Evolutionary conservation across 441 rosid genomes (phyloP).

Genomic region (Theobroma grandiflorum): DNA sequence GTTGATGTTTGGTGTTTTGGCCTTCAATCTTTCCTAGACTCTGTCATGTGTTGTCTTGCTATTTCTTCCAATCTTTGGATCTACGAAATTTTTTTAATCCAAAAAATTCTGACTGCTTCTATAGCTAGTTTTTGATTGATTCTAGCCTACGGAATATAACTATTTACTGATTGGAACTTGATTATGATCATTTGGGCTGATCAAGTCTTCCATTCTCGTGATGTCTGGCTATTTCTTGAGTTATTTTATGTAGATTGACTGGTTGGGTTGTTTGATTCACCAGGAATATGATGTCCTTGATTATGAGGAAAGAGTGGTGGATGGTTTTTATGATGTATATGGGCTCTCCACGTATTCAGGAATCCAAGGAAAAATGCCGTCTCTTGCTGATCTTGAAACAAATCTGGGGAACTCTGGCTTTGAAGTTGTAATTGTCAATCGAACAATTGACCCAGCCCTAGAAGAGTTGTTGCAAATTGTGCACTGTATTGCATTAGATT

Average conservation of each 20-base stretch:
- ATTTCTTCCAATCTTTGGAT: constrained; percentile 9
- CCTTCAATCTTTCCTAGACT: not conserved
- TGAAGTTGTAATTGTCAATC: constrained; percentile 85
- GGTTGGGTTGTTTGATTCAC: constrained; percentile 23
- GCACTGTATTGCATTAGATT: constrained; percentile 78
- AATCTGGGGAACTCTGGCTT: constrained; percentile 67
- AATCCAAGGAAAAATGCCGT: constrained; percentile 82
- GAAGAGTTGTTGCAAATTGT: constrained; percentile 88
- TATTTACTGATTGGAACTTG: constrained; percentile 16
- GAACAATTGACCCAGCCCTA: constrained; percentile 66
- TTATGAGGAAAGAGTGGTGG: constrained; percentile 88
- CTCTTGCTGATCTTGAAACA: constrained; percentile 83
- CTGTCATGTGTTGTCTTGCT: not conserved
- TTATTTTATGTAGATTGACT: constrained; percentile 28
- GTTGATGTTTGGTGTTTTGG: constrained; percentile 12
- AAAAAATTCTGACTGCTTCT: not conserved
- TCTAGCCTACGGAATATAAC: constrained; percentile 4
- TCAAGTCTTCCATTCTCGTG: not conserved
- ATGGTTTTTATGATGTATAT: constrained; percentile 89
- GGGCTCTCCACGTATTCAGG: constrained; percentile 65
- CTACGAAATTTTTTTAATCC: not conserved
- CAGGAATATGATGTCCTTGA: constrained; percentile 96
- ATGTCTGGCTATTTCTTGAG: not conserved
- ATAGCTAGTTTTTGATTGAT: not conserved
- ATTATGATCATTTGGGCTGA: constrained; percentile 11